A percentile compares a stretch with the other conserved stretches of the same genome.
These are phyloP conservation scores for Cladosporium sp. DNA, from an alignment of 2,329 filamentous ascomycete species.

Conservation along the genomic window DNA sequence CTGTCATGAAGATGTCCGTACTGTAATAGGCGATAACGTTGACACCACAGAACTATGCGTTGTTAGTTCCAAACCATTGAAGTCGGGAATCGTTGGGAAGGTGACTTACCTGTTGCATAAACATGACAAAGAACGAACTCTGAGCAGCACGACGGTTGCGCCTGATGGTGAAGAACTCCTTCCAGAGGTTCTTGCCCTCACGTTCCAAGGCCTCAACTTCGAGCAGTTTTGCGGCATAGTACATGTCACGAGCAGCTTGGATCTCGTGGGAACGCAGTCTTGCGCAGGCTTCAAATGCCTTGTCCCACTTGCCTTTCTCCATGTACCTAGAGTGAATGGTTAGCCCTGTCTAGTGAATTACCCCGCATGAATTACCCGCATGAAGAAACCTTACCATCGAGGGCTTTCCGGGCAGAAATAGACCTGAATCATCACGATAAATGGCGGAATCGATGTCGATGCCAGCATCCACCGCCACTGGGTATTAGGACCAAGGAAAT, in stretches of 20 bases:
- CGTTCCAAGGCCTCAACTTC: conserved; percentile 34
- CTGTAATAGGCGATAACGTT: conserved; percentile 32
- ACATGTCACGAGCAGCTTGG: conserved; percentile 40
- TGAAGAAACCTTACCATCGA: conserved; percentile 23
- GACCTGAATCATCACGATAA: conserved; percentile 29
- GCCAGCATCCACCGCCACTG: conserved; percentile 29
- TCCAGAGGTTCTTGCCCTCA: conserved; percentile 37
- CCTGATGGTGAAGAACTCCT: conserved; percentile 30
- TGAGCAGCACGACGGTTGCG: conserved; percentile 30
- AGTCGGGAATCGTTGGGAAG: too few species aligned
- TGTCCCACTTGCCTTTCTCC: conserved; percentile 34
- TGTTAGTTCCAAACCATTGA: too few species aligned
- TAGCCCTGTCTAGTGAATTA: neutral
- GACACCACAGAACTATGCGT: conserved; percentile 15
- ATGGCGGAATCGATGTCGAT: conserved; percentile 37
- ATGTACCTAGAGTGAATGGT: conserved; percentile 27
- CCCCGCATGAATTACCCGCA: neutral
- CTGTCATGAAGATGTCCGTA: conserved; percentile 27
- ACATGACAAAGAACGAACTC: conserved; percentile 32
- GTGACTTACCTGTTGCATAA: conserved; percentile 29
- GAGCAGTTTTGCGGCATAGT: conserved; percentile 33
- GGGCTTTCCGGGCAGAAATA: conserved; percentile 44
- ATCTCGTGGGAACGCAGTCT: conserved; percentile 32
- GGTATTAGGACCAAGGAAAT: conserved; percentile 21
- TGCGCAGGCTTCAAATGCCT: conserved; percentile 34